Percentiles rank a stretch among this genome's conserved stretches.
These are phyloP conservation scores for Tulasnella sp. DNA, from an alignment of 768 basidiomycete species.

Conservation along the genomic window DNA sequence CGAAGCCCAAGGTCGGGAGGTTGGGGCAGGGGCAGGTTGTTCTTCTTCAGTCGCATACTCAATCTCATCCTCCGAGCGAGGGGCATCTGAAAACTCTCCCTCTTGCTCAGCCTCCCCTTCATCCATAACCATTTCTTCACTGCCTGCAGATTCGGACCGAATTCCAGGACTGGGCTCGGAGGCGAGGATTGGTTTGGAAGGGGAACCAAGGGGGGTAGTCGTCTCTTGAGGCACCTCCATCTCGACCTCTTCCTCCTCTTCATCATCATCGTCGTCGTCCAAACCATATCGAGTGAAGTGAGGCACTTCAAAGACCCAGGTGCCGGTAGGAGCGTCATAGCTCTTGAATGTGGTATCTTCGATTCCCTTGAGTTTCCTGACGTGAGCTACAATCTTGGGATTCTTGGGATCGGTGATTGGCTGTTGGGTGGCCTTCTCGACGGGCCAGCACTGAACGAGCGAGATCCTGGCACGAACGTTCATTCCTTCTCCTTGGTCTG, in stretches of 20 bases:
- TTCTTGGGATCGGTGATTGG: constrained; percentile 79
- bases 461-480: constrained; percentile 81
- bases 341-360: constrained; percentile 78
- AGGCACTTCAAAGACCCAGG: constrained; percentile 91
- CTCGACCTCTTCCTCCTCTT: constrained; percentile 28
- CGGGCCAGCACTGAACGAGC: constrained; percentile 77
- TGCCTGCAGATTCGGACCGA: not conserved
- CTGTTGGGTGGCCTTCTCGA: constrained; percentile 86
- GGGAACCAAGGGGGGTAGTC: not conserved
- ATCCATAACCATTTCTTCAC: not conserved
- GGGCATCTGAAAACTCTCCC: not conserved
- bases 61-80: constrained; percentile 23
- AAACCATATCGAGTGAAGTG: constrained; percentile 56
- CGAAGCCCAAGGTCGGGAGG: constrained; percentile 56
- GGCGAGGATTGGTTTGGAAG: not conserved
- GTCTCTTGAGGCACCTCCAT: not conserved
- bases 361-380: constrained; percentile 80
- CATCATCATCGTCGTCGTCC: constrained; percentile 31
- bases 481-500: constrained; percentile 74
- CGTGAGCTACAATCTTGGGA: constrained; percentile 59
- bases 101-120: not conserved
- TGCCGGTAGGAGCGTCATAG: constrained; percentile 76
- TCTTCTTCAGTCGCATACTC: constrained; percentile 33
- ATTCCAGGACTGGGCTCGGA: not conserved
- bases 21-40: constrained; percentile 37